A percentile compares a stretch with the other conserved stretches of the same genome.
Conservation (phyloP, 495 filamentous ascomycete species). For the Trichoderma reesei region DNA sequence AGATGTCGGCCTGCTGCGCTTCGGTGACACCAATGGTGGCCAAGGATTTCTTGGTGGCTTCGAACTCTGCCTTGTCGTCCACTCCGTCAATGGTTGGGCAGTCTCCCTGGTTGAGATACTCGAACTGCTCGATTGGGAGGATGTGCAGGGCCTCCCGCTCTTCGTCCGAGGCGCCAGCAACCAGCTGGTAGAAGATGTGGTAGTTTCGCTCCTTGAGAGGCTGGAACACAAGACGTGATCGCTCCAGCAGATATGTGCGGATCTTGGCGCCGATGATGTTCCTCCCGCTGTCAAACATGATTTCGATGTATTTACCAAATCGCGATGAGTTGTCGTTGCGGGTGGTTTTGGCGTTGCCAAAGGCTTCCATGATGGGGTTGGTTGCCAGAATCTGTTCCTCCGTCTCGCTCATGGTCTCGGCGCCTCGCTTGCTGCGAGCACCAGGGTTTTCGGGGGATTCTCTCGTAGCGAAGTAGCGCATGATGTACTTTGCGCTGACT, state of each 20-base stretch:
- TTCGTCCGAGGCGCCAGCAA: constrained; percentile 82
- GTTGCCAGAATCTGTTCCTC: constrained; percentile 97
- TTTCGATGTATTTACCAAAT: constrained; percentile 99
- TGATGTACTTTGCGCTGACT: constrained; percentile 99
- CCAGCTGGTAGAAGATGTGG: constrained; percentile 97
- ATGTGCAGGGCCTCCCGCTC: constrained; percentile 72
- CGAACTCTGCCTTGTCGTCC: constrained; percentile 91
- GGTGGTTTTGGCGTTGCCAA: constrained; percentile 98
- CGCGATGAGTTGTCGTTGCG: constrained; percentile 98
- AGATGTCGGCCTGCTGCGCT: constrained; percentile 70
- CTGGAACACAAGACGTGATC: constrained; percentile 96
- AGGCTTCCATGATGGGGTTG: constrained; percentile 99
- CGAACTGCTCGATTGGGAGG: constrained; percentile 76
- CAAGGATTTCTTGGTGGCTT: constrained; percentile 75
- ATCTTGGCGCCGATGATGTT: constrained; percentile 98
- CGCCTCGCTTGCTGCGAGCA: constrained; percentile 63
- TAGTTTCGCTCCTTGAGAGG: constrained; percentile 97
- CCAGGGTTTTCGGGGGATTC: constrained; percentile 86
- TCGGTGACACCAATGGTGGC: constrained; percentile 77
- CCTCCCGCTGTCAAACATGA: constrained; percentile 92
- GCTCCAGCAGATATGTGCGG: constrained; percentile 87
- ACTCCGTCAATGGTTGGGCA: constrained; percentile 85
- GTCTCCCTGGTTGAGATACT: constrained; percentile 93
- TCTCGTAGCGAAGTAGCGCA: constrained; percentile 98
- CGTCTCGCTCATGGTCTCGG: constrained; percentile 91